Evolutionary conservation across 1,284 basidiomycete species (phyloP).

Genomic region (Rhodotorula sp.): DNA sequence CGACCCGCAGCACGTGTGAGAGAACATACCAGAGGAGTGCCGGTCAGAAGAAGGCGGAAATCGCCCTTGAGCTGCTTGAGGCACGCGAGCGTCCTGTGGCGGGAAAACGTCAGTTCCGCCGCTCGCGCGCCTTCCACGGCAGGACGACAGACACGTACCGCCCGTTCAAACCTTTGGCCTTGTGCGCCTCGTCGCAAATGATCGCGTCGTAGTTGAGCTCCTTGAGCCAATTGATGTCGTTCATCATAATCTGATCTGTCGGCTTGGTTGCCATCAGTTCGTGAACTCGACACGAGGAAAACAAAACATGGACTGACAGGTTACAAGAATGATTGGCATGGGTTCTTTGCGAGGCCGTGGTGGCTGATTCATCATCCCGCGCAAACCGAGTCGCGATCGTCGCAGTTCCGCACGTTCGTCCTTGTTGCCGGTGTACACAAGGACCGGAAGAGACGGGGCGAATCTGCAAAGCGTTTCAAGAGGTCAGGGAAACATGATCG

Average conservation of each 20-base stretch:
- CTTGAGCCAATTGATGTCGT: slow-evolving; percentile 15
- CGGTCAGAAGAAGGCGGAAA: slow-evolving; percentile 33
- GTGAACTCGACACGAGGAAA: neutral
- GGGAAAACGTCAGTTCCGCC: neutral
- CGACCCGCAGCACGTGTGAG: neutral
- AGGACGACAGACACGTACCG: slow-evolving; percentile 17
- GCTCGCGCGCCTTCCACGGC: no score
- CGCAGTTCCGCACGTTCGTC: slow-evolving; percentile 39
- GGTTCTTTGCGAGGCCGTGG: neutral
- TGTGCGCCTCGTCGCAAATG: slow-evolving; percentile 50
- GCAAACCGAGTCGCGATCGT: slow-evolving; percentile 5
- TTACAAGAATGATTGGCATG: slow-evolving; percentile 42
- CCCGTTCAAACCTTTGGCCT: slow-evolving; percentile 49
- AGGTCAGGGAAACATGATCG: neutral
- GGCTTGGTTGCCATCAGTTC: neutral
- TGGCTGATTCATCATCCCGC: neutral
- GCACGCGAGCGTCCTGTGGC: slow-evolving; percentile 1
- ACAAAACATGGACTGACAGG: slow-evolving; percentile 1
- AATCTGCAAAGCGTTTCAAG: slow-evolving; percentile 33
- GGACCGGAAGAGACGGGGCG: slow-evolving; percentile 47
- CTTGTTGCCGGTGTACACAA: slow-evolving; percentile 47
- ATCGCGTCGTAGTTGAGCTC: slow-evolving; percentile 27
- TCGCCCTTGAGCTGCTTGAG: slow-evolving; percentile 15
- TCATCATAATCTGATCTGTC: slow-evolving; percentile 19
- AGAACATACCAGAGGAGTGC: slow-evolving; percentile 33